Percentiles rank a stretch among this genome's conserved stretches.
These are phyloP conservation scores for Heritiera fomes DNA, from an alignment of 345 rosid genomes.

Conservation along the genomic window DNA sequence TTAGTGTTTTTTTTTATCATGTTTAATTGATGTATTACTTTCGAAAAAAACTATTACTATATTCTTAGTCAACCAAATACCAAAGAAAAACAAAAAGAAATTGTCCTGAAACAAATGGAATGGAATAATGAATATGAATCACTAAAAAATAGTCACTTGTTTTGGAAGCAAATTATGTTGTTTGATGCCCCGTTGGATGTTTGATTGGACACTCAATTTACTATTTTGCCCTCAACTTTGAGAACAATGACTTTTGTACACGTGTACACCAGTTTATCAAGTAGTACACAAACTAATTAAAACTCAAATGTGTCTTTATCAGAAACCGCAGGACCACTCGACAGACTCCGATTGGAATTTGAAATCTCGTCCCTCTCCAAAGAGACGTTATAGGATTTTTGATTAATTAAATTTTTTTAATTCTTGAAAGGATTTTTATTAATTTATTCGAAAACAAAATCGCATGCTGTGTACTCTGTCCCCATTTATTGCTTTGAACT, in stretches of 20 bases:
- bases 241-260: neutral
- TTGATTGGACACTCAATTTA: neutral
- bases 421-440: neutral
- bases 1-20: no score
- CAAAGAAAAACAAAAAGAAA: no score
- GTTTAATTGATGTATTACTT: no score
- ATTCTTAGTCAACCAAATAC: neutral
- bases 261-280: constrained; percentile 6
- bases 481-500: constrained; percentile 54
- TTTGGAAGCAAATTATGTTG: neutral
- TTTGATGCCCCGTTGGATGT: neutral
- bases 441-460: constrained; percentile 12
- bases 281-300: neutral
- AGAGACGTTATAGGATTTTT: constrained; percentile 61
- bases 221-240: neutral
- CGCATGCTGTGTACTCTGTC: neutral
- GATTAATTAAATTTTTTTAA: neutral
- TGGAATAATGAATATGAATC: no score
- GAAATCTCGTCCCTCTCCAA: constrained; percentile 53
- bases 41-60: no score
- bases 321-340: constrained; percentile 6
- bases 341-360: constrained; percentile 47
- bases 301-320: neutral
- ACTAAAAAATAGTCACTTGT: no score
- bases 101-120: neutral